A percentile compares a stretch with the other conserved stretches of the same genome.
phyloP scores from a whole-genome alignment of 495 filamentous ascomycete species.

The Neohortaea acidophila region DNA sequence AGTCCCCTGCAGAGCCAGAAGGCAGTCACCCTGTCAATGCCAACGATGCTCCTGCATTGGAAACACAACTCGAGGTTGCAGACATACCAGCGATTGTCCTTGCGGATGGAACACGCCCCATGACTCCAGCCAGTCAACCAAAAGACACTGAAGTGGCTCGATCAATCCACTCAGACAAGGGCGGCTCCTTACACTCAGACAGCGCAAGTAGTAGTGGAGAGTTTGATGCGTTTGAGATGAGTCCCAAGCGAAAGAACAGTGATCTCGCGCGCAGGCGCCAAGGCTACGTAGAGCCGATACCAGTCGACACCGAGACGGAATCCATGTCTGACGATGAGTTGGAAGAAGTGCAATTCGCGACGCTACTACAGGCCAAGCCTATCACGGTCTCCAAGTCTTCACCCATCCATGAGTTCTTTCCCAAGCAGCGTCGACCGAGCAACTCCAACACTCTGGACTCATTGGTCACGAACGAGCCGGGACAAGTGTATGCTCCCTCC shows the following conservation, averaged over 20 bases:
- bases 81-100: too few relatives aligned
- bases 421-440: constrained; percentile 29
- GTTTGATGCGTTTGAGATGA: background rate
- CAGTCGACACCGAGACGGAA: constrained; percentile 28
- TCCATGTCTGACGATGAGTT: constrained; percentile 72
- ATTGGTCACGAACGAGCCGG: constrained; percentile 1
- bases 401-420: constrained; percentile 54
- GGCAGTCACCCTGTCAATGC: too few relatives aligned
- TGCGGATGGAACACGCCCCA: too few relatives aligned
- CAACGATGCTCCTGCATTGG: too few relatives aligned
- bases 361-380: constrained; percentile 67
- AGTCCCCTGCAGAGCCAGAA: too few relatives aligned
- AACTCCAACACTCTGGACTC: too few relatives aligned
- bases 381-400: constrained; percentile 72
- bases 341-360: constrained; percentile 74
- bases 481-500: background rate
- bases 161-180: background rate
- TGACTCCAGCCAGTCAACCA: constrained; percentile 1
- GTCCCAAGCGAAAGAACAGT: constrained; percentile 2
- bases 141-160: background rate
- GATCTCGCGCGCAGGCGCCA: constrained; percentile 16
- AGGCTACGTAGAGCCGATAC: constrained; percentile 23
- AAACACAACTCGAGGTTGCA: too few relatives aligned
- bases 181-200: too few relatives aligned
- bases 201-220: background rate